Conservation (phyloP, 2,329 filamentous ascomycete genomes). For the Trichoderma brevicompactum region DNA sequence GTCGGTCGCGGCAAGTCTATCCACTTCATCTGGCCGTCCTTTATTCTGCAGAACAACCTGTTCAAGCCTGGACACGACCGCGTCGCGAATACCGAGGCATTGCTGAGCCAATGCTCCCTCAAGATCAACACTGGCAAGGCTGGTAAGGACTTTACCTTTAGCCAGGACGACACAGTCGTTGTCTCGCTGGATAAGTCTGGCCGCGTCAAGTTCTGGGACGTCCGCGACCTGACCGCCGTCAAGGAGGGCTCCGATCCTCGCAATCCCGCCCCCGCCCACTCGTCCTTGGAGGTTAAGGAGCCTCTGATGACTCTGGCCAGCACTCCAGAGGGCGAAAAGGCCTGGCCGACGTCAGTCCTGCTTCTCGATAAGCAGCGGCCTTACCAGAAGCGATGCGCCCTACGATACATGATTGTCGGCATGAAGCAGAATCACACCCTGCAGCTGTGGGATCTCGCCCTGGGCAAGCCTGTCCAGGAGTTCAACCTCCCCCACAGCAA, state of each 20-base stretch:
- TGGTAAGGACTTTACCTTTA: constrained; percentile 97
- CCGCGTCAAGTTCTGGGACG: constrained; percentile 97
- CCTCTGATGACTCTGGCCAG: constrained; percentile 87
- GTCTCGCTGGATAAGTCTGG: constrained; percentile 97
- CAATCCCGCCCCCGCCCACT: constrained; percentile 58
- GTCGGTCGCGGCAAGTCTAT: constrained; percentile 96
- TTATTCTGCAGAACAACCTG: constrained; percentile 64
- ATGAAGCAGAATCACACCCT: constrained; percentile 99
- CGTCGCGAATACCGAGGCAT: constrained; percentile 83
- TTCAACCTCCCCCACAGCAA: constrained; percentile 95
- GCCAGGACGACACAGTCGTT: constrained; percentile 92
- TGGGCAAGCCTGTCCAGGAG: constrained; percentile 95
- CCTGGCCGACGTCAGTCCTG: constrained; percentile 94
- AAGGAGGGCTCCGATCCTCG: constrained; percentile 57
- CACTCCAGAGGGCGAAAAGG: constrained; percentile 86
- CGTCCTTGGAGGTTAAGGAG: constrained; percentile 76
- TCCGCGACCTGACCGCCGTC: constrained; percentile 71
- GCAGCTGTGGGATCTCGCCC: constrained; percentile 95
- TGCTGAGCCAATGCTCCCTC: constrained; percentile 82
- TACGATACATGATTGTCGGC: constrained; percentile 94
- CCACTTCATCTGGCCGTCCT: constrained; percentile 77
- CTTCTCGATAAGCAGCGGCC: constrained; percentile 96
- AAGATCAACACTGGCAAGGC: constrained; percentile 98
- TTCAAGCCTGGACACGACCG: constrained; percentile 68
- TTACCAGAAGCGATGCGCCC: constrained; percentile 84